Percentiles rank a stretch among this genome's conserved stretches.
Evolutionary conservation across 495 filamentous ascomycete genomes (phyloP).

Genomic region (Xylaria castorea): DNA sequence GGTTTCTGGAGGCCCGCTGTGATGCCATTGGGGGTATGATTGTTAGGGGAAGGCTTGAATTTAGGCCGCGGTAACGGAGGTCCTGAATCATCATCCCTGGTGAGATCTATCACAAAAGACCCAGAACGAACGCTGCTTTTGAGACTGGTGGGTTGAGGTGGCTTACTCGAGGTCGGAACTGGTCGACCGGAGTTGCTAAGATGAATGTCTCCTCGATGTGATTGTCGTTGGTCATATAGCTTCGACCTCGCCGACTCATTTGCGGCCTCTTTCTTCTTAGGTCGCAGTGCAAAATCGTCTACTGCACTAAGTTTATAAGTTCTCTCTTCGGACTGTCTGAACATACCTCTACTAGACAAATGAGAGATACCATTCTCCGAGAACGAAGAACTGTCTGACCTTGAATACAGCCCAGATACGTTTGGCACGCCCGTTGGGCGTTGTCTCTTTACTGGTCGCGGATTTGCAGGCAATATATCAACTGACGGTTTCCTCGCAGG

Average conservation of each 20-base stretch:
- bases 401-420: conserved; percentile 6
- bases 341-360: conserved; percentile 15
- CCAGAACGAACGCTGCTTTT: not conserved
- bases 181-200: conserved; percentile 3
- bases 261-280: conserved; percentile 31
- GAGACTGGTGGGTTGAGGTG: not conserved
- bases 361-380: conserved; percentile 23
- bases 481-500: conserved; percentile 10
- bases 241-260: conserved; percentile 25
- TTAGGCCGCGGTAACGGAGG: not conserved
- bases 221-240: conserved; percentile 15
- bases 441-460: conserved; percentile 30
- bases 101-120: conserved; percentile 33
- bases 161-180: not conserved
- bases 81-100: conserved; percentile 28
- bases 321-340: conserved; percentile 19
- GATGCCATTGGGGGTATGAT: conserved; percentile 12
- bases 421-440: conserved; percentile 16
- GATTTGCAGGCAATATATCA: conserved; percentile 18
- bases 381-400: conserved; percentile 17
- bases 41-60: not conserved
- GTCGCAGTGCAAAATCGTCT: conserved; percentile 40
- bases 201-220: not conserved
- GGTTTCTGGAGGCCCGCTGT: not conserved
- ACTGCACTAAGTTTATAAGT: conserved; percentile 28